Evolutionary conservation across 208 protist genomes (phyloP), one percentile per base, ranked within the genome.

Genomic region (Kentomonas sorsogonicus): DNA sequence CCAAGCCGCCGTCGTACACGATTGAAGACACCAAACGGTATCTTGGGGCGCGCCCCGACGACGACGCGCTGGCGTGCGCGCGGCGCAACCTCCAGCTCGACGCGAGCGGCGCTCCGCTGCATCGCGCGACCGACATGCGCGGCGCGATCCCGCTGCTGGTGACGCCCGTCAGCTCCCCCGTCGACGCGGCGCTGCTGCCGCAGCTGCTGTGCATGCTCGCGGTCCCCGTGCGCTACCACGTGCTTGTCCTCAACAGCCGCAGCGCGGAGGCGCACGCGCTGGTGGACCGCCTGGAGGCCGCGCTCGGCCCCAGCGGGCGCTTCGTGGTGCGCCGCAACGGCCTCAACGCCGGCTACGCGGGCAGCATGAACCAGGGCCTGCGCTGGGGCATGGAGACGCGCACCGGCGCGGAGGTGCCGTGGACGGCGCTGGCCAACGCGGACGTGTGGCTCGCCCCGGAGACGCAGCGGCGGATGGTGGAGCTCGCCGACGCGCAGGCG

Each of bases 71-170:
- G 31, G 56, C 51, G 40, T 71, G 65, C 58, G 60, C 65, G 20
- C 57, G 53, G 3, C 53, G 44, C 30, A 63, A 56, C 47, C 58
- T 71, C n/a, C 65, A 60, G 52, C 40, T 71, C 0, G 53, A 71
- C 46, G 47, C 40, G 30, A 7, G 1, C 30, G 59, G 59, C 4
- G 34, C 23, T 3, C 59, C 65, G 23, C 30, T 60, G 23, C 46
- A 47, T 16, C 31, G 36, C 20, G 53, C 60, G 20, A 39, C 52
- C 39, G 33, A 53, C 7, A 71, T 71, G 58, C 16, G 4, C 34
- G 29, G 52, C 33, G 73, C 60, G 15, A 67, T 79, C 41, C 73
- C 73, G 29, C 39, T 79, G 36, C 56, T 79, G 43, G 63, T 79
- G 27, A 66, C 63, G 22, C 73, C 73, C 25, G 55, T 79, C 30